A percentile compares a stretch with the other conserved stretches of the same genome.
Conservation (phyloP, 2,329 filamentous ascomycete species). For the Trichoderma sp. region DNA sequence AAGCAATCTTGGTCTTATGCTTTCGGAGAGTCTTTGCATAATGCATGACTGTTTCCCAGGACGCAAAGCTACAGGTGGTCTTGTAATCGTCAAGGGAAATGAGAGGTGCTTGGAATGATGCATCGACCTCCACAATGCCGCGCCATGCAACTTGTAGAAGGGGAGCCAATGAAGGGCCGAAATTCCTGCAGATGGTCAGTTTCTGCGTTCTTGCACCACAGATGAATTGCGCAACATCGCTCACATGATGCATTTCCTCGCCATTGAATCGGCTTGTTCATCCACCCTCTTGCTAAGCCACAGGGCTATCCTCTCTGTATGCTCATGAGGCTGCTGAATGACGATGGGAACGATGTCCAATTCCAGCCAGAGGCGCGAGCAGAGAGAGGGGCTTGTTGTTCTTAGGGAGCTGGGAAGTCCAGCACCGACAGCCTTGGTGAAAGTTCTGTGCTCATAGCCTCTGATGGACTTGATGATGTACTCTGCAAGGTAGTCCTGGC, state of each 20-base stretch:
- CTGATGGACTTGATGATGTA: slow-evolving; percentile 60
- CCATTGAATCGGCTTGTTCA: slow-evolving; percentile 81
- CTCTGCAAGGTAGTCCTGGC: slow-evolving; percentile 52
- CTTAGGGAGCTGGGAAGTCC: slow-evolving; percentile 66
- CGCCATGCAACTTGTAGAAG: slow-evolving; percentile 68
- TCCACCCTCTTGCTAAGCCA: slow-evolving; percentile 66
- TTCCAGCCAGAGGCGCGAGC: slow-evolving; percentile 73
- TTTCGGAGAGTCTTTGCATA: slow-evolving; percentile 65
- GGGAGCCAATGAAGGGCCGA: slow-evolving; percentile 71
- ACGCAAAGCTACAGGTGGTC: slow-evolving; percentile 60
- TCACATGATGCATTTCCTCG: slow-evolving; percentile 74
- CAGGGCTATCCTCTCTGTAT: slow-evolving; percentile 46
- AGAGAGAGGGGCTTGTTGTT: slow-evolving; percentile 64
- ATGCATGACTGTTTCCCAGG: slow-evolving; percentile 66
- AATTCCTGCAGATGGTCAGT: slow-evolving; percentile 52
- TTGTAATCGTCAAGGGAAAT: slow-evolving; percentile 59
- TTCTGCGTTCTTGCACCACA: too few species aligned
- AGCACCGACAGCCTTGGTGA: slow-evolving; percentile 73
- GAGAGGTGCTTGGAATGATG: slow-evolving; percentile 64
- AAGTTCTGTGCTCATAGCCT: slow-evolving; percentile 64
- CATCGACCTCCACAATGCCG: slow-evolving; percentile 71
- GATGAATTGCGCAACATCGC: slow-evolving; percentile 35
- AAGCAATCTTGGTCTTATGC: slow-evolving; percentile 69
- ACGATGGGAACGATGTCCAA: slow-evolving; percentile 75
- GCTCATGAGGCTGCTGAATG: slow-evolving; percentile 52